Evolutionary conservation across 129 eudicot species (phyloP).

Genomic region (Pittosporum tobira): DNA sequence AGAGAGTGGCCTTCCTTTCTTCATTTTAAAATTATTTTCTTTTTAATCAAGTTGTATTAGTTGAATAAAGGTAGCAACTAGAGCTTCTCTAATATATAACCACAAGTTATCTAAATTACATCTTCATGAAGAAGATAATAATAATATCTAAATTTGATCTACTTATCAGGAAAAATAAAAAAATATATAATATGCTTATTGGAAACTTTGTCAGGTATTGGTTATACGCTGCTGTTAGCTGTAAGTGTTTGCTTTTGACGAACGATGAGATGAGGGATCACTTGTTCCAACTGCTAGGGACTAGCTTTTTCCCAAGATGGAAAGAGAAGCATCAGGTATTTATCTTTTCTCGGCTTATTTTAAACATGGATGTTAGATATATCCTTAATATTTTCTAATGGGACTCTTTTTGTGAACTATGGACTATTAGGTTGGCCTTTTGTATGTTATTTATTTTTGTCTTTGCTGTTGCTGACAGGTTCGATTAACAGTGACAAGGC

Average conservation of each 20-base stretch:
- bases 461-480: constrained; percentile 34
- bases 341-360: background rate
- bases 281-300: constrained; percentile 73
- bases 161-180: too few relatives aligned
- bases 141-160: too few relatives aligned
- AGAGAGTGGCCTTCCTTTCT: background rate
- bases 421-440: background rate
- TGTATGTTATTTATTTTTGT: background rate
- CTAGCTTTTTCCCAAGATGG: constrained; percentile 89
- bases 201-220: constrained; percentile 68
- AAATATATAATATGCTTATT: too few relatives aligned
- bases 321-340: constrained; percentile 90
- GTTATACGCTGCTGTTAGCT: constrained; percentile 88
- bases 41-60: too few relatives aligned
- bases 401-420: too few relatives aligned
- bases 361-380: background rate
- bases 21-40: background rate
- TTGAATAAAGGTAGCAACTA: too few relatives aligned
- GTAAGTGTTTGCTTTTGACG: constrained; percentile 72
- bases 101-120: too few relatives aligned
- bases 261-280: constrained; percentile 98
- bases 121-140: too few relatives aligned
- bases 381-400: too few relatives aligned
- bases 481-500: constrained; percentile 38
- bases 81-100: too few relatives aligned